A percentile compares a stretch with the other conserved stretches of the same genome.
These are phyloP conservation scores for Trifolium repens DNA, from an alignment of 306 rosid species.

Conservation along the genomic window DNA sequence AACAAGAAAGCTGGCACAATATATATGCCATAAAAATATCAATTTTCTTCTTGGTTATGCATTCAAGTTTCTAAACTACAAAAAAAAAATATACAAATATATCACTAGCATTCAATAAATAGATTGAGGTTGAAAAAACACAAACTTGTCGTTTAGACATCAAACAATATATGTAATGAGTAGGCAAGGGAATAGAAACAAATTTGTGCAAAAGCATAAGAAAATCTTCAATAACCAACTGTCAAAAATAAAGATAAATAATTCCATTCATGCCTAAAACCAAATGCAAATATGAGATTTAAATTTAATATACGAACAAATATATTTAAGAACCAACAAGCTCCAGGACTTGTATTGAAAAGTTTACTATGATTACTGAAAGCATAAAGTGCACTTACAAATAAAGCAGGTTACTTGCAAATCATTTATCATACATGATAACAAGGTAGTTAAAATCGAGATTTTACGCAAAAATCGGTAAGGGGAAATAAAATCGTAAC, in stretches of 20 bases:
- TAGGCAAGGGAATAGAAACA: slow-evolving; percentile 27
- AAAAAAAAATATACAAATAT: slow-evolving; percentile 5
- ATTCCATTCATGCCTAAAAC: not conserved
- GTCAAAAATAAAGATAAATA: not conserved
- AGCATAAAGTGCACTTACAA: not conserved
- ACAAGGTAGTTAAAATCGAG: no score
- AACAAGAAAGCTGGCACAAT: slow-evolving; percentile 23
- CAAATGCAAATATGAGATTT: not conserved
- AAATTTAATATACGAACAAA: not conserved
- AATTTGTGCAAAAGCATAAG: slow-evolving; percentile 16
- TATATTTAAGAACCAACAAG: not conserved
- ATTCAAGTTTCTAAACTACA: slow-evolving; percentile 19
- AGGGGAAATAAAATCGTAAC: no score
- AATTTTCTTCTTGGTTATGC: slow-evolving; percentile 12
- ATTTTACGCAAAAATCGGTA: no score
- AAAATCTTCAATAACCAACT: not conserved
- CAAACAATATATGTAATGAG: slow-evolving; percentile 19
- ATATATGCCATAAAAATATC: slow-evolving; percentile 29
- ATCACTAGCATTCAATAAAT: slow-evolving; percentile 4
- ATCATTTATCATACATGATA: slow-evolving; percentile 15
- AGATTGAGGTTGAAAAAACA: slow-evolving; percentile 23
- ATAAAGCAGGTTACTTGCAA: slow-evolving; percentile 25
- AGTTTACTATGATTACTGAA: not conserved
- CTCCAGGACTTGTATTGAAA: not conserved
- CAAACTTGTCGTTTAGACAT: slow-evolving; percentile 10